Conservation (phyloP, 441 rosid genomes). For the Bocquillonia castaneifolia region DNA sequence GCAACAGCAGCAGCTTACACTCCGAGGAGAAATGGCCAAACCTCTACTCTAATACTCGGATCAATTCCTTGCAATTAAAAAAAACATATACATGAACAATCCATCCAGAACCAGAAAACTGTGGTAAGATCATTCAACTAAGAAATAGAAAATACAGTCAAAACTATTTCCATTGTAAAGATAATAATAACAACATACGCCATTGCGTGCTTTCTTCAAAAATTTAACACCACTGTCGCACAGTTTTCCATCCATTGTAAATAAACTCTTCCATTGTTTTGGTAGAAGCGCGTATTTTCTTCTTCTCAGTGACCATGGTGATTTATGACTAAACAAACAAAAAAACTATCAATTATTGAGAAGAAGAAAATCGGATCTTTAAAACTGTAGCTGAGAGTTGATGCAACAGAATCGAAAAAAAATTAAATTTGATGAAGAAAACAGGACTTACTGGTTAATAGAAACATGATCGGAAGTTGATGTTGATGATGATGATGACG, state of each 20-base stretch:
- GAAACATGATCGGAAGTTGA: constrained; percentile 44
- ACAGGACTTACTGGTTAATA: constrained; percentile 39
- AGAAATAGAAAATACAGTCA: constrained; percentile 1
- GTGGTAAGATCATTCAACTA: background rate
- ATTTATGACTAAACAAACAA: constrained; percentile 42
- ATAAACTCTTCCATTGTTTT: constrained; percentile 64
- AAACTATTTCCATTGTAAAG: no score
- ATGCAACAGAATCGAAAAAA: background rate
- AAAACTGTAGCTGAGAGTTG: background rate
- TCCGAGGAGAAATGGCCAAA: constrained; percentile 98
- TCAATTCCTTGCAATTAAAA: constrained; percentile 62
- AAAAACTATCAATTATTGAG: background rate
- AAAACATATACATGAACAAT: background rate
- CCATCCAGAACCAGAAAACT: constrained; percentile 1
- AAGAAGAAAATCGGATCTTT: no score
- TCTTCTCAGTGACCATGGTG: constrained; percentile 87
- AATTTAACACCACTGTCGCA: constrained; percentile 69
- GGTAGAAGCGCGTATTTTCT: constrained; percentile 76
- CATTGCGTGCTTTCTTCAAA: constrained; percentile 83
- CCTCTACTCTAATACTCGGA: constrained; percentile 82
- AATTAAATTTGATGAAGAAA: background rate
- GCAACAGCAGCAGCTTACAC: constrained; percentile 44
- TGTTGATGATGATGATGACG: constrained; percentile 36
- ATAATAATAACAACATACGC: constrained; percentile 74
- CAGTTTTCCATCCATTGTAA: constrained; percentile 66